These are phyloP conservation scores for Psilocybe cubensis DNA, from an alignment of 768 basidiomycete genomes.

Conservation along the genomic window DNA sequence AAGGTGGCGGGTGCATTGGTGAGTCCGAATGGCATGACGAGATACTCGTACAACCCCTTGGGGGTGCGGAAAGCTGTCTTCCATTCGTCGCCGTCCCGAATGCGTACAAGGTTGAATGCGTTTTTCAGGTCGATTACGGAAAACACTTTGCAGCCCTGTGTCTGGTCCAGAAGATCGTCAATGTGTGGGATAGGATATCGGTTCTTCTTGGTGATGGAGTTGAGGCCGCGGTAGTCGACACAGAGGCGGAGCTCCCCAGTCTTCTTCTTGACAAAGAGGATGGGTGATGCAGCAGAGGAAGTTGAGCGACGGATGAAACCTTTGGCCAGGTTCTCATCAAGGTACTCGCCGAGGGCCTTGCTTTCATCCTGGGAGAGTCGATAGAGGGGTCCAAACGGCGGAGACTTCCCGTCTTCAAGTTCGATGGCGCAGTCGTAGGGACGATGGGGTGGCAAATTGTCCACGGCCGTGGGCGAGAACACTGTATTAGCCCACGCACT, in stretches of 20 bases:
- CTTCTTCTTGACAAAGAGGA: conserved; percentile 37
- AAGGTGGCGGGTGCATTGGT: conserved; percentile 45
- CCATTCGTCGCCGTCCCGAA: conserved; percentile 38
- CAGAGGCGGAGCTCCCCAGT: conserved; percentile 35
- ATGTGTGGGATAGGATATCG: conserved; percentile 35
- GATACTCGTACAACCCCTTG: conserved; percentile 37
- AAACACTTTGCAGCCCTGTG: conserved; percentile 25
- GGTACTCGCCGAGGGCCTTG: conserved; percentile 22
- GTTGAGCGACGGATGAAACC: conserved; percentile 39
- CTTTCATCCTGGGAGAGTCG: conserved; percentile 31
- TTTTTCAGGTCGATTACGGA: conserved; percentile 35
- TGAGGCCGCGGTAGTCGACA: conserved; percentile 36
- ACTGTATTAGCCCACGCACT: conserved; percentile 27
- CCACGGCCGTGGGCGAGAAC: conserved; percentile 24
- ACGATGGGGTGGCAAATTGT: conserved; percentile 34
- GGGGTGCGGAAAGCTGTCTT: conserved; percentile 46
- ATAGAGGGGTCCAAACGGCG: conserved; percentile 38
- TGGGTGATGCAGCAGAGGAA: conserved; percentile 32
- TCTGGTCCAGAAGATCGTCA: conserved; percentile 24
- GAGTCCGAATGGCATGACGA: conserved; percentile 43
- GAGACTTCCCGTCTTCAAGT: conserved; percentile 32
- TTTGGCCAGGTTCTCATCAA: conserved; percentile 22
- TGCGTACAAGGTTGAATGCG: conserved; percentile 14
- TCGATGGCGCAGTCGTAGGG: conserved; percentile 39
- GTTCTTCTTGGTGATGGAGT: conserved; percentile 35